Evolutionary conservation across 225 moss, liverwort and hornwort species (phyloP), one percentile per base, ranked within the genome.

Genomic region (Neckera pumila): DNA sequence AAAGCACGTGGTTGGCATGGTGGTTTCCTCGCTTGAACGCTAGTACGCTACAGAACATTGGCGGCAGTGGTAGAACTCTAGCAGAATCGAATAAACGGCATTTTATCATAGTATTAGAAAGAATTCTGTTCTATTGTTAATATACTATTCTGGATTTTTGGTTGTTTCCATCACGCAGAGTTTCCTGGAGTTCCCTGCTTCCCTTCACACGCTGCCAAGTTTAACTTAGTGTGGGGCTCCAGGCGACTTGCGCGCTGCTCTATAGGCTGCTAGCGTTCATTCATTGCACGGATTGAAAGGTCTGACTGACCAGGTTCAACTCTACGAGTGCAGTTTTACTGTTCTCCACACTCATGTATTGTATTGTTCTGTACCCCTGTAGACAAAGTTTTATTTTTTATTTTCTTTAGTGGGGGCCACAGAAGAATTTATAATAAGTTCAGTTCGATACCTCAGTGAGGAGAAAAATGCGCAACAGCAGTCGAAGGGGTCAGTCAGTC

Each of bases 1-100:
- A 63, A 72, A 34, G 84, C 91, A 91, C 86, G 91, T 91, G 91
- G 64, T 91, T 73, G 43, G 89, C 86, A 84, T 91, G 89, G 79
- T 11, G 58, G 38, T 65, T 83, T 57, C 42, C 83, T 84, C n/a
- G 62, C 54, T 4, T 27, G 20, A 17, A 17, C 18, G 31, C 43
- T 19, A 58, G 36, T 65, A 63, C 25, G 47, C 61, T 83, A 36
- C 2, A 10, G 38, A 27, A 40, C 40, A 17, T 0, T 57, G 38
- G 78, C 56, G 56, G 78, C 11, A 53, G 11, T 2, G 11, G 38
- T 79, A 26, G 57, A 3, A 26, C 57, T 57, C 25, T 40, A 38
- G 79, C 79, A 17, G 11, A 1, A 8, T 27, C n/a, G 26, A n/a
- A n/a, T 16, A 11, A n/a, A n/a, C 51, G 10, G 27, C 38, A 28